phyloP scores from a whole-genome alignment of 2,329 filamentous ascomycete species.

The Aspergillus floridensis region DNA sequence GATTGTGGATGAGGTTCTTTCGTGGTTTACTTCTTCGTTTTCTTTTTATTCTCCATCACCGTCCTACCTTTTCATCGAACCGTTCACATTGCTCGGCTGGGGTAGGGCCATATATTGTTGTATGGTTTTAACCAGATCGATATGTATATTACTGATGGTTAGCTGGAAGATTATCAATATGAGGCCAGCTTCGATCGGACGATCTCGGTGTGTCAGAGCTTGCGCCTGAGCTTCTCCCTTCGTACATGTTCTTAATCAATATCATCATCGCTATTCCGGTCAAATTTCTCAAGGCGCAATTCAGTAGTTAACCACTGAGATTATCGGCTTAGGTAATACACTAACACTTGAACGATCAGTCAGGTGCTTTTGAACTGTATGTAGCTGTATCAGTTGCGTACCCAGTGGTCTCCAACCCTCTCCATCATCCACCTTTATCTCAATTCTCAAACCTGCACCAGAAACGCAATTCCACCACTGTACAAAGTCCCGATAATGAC shows the following conservation, averaged over 20 bases:
- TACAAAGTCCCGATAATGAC: background rate
- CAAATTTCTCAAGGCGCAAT: no score
- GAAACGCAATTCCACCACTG: background rate
- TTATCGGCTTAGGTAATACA: no score
- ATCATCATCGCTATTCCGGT: no score
- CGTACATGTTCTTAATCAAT: no score
- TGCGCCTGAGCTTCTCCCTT: no score
- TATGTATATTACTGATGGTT: slow-evolving; percentile 6
- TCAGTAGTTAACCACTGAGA: no score
- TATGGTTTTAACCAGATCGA: background rate
- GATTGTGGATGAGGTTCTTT: background rate
- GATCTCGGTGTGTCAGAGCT: background rate
- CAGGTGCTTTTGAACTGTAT: no score
- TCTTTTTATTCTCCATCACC: background rate
- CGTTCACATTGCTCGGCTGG: background rate
- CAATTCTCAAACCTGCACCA: no score
- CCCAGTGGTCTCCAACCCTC: no score
- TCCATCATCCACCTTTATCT: no score
- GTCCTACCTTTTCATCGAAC: background rate
- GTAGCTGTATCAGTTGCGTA: no score
- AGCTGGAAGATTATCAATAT: background rate
- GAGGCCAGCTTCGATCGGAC: background rate
- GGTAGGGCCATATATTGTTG: background rate
- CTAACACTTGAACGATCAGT: no score
- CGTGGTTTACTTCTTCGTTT: background rate